Conservation (phyloP, 768 basidiomycete genomes). For the Psilocybe tampanensis region DNA sequence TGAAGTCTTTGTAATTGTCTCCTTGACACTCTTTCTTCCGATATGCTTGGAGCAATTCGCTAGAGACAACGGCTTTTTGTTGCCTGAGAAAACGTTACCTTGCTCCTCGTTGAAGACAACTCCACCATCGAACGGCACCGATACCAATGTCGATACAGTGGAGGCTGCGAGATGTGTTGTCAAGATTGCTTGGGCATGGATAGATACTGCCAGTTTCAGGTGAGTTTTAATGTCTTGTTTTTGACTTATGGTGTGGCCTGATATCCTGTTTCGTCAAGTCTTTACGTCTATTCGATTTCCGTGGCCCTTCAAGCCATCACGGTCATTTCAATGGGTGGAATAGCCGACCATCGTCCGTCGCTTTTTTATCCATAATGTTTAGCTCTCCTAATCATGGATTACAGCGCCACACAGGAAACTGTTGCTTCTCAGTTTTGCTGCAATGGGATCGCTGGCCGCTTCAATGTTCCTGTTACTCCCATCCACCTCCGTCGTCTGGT, state of each 20-base stretch:
- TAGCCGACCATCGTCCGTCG: conserved; percentile 85
- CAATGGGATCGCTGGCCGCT: conserved; percentile 69
- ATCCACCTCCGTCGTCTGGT: conserved; percentile 72
- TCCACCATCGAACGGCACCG: conserved; percentile 16
- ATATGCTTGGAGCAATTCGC: conserved; percentile 90
- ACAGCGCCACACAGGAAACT: conserved; percentile 71
- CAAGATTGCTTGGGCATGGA: conserved; percentile 80
- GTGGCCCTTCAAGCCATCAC: conserved; percentile 91
- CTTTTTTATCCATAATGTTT: neutral
- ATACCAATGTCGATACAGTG: conserved; percentile 11
- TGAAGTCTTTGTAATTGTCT: conserved; percentile 82
- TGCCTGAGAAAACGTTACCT: conserved; percentile 65
- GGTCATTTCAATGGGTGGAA: conserved; percentile 91
- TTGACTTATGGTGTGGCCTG: neutral
- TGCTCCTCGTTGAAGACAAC: conserved; percentile 43
- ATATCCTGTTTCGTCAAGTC: conserved; percentile 39
- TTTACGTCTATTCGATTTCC: conserved; percentile 87
- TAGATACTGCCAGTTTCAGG: conserved; percentile 94
- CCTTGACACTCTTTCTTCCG: conserved; percentile 79
- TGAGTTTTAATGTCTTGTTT: conserved; percentile 31
- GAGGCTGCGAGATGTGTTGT: conserved; percentile 73
- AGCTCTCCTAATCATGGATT: neutral
- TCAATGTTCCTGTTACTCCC: conserved; percentile 74
- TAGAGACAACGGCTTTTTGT: conserved; percentile 79
- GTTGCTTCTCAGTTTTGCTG: conserved; percentile 75